These are phyloP conservation scores for Trametes villosa DNA, from an alignment of 768 basidiomycete species.

Conservation along the genomic window DNA sequence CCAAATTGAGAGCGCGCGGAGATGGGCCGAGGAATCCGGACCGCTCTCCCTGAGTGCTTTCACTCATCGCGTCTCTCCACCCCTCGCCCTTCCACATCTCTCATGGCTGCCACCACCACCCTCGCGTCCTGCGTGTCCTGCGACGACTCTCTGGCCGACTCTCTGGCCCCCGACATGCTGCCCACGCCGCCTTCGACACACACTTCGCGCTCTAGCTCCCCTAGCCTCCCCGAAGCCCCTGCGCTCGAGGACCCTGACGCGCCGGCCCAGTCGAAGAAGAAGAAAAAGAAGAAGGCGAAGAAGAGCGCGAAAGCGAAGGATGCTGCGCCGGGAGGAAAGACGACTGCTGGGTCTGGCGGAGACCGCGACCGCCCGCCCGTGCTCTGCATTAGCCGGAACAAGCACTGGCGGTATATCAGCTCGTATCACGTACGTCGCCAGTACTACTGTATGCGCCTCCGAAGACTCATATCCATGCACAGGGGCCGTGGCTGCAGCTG, in stretches of 20 bases:
- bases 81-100: too few relatives aligned
- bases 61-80: neutral
- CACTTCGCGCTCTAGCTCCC: slow-evolving; percentile 32
- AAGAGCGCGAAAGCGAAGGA: slow-evolving; percentile 61
- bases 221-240: slow-evolving; percentile 15
- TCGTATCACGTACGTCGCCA: slow-evolving; percentile 77
- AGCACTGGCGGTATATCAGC: slow-evolving; percentile 93
- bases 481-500: slow-evolving; percentile 94
- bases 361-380: slow-evolving; percentile 60
- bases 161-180: slow-evolving; percentile 4
- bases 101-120: too few relatives aligned
- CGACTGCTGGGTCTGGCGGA: slow-evolving; percentile 35
- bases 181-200: slow-evolving; percentile 28
- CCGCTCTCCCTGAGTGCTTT: too few relatives aligned
- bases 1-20: too few relatives aligned
- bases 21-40: too few relatives aligned
- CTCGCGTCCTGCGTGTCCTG: neutral
- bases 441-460: slow-evolving; percentile 4
- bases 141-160: neutral
- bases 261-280: slow-evolving; percentile 62
- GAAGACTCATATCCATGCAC: neutral
- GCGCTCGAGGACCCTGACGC: slow-evolving; percentile 31
- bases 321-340: neutral
- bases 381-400: slow-evolving; percentile 89
- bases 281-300: slow-evolving; percentile 65